phyloP scores from a whole-genome alignment of 805 yeast genomes.

The Monosporozyma unispora region DNA sequence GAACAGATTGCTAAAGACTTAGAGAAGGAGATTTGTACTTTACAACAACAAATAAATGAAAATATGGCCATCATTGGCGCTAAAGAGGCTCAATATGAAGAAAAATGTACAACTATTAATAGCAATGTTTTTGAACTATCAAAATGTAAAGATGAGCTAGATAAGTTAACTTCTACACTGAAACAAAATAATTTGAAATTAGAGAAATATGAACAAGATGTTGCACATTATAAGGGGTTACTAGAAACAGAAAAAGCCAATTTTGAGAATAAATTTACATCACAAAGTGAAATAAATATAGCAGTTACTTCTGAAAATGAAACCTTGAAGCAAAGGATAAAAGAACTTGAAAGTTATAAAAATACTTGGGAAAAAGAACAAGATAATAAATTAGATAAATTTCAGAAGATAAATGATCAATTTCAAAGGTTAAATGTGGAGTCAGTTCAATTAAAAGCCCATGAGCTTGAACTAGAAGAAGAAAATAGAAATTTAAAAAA shows the following conservation, averaged over 20 bases:
- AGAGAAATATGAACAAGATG: slow-evolving; percentile 1
- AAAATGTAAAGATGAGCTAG: slow-evolving; percentile 7
- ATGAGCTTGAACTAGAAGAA: slow-evolving; percentile 22
- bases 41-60: slow-evolving; percentile 20
- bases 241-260: slow-evolving; percentile 16
- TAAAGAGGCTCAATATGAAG: slow-evolving; percentile 23
- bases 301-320: slow-evolving; percentile 26
- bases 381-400: slow-evolving; percentile 9
- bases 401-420: slow-evolving; percentile 23
- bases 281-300: slow-evolving; percentile 30
- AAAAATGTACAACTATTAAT: slow-evolving; percentile 6
- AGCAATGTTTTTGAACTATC: slow-evolving; percentile 8
- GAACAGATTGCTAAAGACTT: slow-evolving; percentile 14
- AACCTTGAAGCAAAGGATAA: slow-evolving; percentile 14
- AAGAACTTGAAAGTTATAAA: slow-evolving; percentile 14
- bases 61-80: slow-evolving; percentile 17
- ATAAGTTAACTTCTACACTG: background rate
- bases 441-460: slow-evolving; percentile 23
- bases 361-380: slow-evolving; percentile 15
- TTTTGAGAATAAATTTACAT: slow-evolving; percentile 31
- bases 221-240: slow-evolving; percentile 3
- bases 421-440: slow-evolving; percentile 25
- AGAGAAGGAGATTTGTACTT: slow-evolving; percentile 14
- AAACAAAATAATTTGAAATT: background rate
- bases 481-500: slow-evolving; percentile 20